Evolutionary conservation across 768 basidiomycete genomes (phyloP).

Genomic region (Amanita rimosa): DNA sequence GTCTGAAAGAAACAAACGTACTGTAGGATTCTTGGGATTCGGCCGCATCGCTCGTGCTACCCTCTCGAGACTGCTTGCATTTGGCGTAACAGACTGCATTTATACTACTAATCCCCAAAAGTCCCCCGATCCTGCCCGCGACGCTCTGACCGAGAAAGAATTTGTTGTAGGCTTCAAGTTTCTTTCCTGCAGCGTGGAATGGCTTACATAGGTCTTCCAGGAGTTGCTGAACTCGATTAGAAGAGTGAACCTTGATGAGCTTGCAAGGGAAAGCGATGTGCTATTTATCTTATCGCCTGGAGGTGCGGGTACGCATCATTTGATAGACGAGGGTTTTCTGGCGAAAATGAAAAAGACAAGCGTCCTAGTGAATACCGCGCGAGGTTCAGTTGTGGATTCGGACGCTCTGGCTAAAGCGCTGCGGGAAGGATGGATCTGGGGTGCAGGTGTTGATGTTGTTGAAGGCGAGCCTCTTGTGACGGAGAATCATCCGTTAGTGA

Average conservation of each 20-base stretch:
- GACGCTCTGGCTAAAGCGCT: slow-evolving; percentile 80
- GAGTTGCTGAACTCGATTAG: slow-evolving; percentile 25
- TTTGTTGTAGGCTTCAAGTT: slow-evolving; percentile 14
- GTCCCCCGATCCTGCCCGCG: slow-evolving; percentile 29
- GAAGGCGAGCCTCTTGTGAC: slow-evolving; percentile 80
- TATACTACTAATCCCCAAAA: slow-evolving; percentile 55
- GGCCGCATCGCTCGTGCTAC: slow-evolving; percentile 89
- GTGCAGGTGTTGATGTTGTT: slow-evolving; percentile 88
- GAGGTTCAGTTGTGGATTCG: slow-evolving; percentile 86
- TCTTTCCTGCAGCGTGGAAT: not conserved
- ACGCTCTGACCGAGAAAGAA: slow-evolving; percentile 19
- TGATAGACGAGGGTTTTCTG: slow-evolving; percentile 66
- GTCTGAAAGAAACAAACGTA: slow-evolving; percentile 38
- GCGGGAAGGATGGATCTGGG: slow-evolving; percentile 72
- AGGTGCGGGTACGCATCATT: slow-evolving; percentile 54
- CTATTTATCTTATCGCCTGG: slow-evolving; percentile 79
- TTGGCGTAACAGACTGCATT: slow-evolving; percentile 66
- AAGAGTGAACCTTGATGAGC: slow-evolving; percentile 49
- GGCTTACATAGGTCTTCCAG: not conserved
- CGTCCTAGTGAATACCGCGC: slow-evolving; percentile 74
- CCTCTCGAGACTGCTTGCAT: slow-evolving; percentile 67
- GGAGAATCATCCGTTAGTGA: slow-evolving; percentile 69
- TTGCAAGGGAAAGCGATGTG: slow-evolving; percentile 75
- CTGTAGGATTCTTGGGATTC: slow-evolving; percentile 88
- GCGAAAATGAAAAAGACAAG: slow-evolving; percentile 76